These are phyloP conservation scores for Alopecurus myosuroides DNA, from an alignment of 176 grass and related monocot genomes.

Conservation along the genomic window DNA sequence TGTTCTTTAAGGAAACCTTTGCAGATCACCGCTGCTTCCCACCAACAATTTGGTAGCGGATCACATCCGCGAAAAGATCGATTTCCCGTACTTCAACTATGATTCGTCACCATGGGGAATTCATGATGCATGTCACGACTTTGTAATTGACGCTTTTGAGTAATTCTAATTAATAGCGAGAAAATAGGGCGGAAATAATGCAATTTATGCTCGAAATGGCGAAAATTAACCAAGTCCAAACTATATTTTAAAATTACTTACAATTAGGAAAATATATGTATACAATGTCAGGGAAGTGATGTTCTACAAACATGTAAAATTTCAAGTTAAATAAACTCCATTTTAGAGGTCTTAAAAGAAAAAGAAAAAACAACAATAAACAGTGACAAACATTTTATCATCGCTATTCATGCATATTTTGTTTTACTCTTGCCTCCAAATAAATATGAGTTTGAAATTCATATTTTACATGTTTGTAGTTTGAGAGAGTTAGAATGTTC, in stretches of 20 bases:
- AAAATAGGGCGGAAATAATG: not conserved
- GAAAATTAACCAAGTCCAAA: not conserved
- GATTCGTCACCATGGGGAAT: not conserved
- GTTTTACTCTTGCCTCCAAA: not conserved
- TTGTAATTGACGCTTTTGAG: not conserved
- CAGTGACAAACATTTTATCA: not conserved
- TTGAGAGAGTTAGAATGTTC: too few species aligned
- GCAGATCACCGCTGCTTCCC: not conserved
- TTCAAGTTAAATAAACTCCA: not conserved
- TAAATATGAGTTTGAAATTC: not conserved
- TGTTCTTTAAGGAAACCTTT: not conserved
- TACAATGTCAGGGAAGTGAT: not conserved
- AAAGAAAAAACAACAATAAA: not conserved
- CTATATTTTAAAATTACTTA: not conserved
- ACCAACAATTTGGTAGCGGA: constrained; percentile 23
- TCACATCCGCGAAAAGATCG: not conserved
- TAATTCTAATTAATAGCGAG: not conserved
- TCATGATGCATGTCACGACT: not conserved
- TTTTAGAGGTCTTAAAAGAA: not conserved
- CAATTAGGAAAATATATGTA: not conserved
- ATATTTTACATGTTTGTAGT: not conserved
- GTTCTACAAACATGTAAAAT: not conserved
- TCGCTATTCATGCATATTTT: not conserved
- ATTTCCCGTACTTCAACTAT: not conserved
- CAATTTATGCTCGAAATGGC: not conserved